Conservation (phyloP, 2,329 filamentous ascomycete genomes). For the Nemania sp. region DNA sequence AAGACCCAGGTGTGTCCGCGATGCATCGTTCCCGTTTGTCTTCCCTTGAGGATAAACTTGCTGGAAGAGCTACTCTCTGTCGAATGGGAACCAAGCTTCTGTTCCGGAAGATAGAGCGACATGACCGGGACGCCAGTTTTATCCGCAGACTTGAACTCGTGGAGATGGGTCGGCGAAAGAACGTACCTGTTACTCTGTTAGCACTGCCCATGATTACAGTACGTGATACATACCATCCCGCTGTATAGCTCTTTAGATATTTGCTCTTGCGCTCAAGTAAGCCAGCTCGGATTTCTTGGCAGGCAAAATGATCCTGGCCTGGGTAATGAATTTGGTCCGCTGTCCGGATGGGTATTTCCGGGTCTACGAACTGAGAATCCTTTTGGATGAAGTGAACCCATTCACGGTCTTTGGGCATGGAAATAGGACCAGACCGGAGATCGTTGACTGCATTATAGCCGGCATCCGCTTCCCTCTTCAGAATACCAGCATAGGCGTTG, state of each 20-base stretch:
- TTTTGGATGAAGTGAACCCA: constrained; percentile 82
- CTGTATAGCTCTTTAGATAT: constrained; percentile 95
- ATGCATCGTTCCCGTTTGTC: constrained; percentile 91
- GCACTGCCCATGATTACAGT: constrained; percentile 9
- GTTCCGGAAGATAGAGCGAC: constrained; percentile 92
- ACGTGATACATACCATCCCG: constrained; percentile 76
- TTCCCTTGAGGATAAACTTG: constrained; percentile 97
- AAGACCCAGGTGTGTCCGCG: constrained; percentile 77
- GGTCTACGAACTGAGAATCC: constrained; percentile 87
- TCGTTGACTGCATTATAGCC: constrained; percentile 78
- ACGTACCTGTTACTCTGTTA: constrained; percentile 71
- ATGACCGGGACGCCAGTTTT: constrained; percentile 90
- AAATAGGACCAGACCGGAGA: constrained; percentile 80
- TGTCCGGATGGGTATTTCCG: constrained; percentile 75
- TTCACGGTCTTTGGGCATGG: constrained; percentile 93
- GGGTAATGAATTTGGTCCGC: constrained; percentile 88
- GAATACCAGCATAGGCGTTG: constrained; percentile 87
- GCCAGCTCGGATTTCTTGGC: constrained; percentile 85
- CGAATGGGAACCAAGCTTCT: constrained; percentile 93
- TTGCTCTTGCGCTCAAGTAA: constrained; percentile 98
- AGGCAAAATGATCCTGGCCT: constrained; percentile 80
- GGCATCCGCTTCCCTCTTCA: constrained; percentile 88
- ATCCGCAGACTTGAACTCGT: constrained; percentile 99
- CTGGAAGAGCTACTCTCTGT: constrained; percentile 81
- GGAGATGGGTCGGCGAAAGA: constrained; percentile 91